Evolutionary conservation across 805 yeast genomes (phyloP).

Genomic region (Metschnikowia corniflorae): DNA sequence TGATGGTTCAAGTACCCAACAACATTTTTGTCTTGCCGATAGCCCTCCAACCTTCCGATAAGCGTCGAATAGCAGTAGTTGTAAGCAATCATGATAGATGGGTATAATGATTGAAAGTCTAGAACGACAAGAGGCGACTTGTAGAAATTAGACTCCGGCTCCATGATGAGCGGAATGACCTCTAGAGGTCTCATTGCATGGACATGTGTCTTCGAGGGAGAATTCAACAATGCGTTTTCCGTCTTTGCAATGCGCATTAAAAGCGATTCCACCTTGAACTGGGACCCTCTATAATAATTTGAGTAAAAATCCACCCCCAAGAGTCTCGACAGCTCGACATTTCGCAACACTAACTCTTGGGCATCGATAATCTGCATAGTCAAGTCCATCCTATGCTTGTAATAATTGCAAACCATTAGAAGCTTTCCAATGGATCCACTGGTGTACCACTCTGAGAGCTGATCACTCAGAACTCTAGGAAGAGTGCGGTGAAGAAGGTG

Average conservation of each 20-base stretch:
- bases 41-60: constrained; percentile 58
- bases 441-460: constrained; percentile 40
- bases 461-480: constrained; percentile 54
- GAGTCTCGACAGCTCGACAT: constrained; percentile 78
- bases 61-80: constrained; percentile 81
- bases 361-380: constrained; percentile 49
- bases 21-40: constrained; percentile 43
- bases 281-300: constrained; percentile 87
- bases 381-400: constrained; percentile 40
- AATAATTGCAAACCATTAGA: constrained; percentile 43
- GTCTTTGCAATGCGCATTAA: constrained; percentile 69
- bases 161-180: constrained; percentile 88
- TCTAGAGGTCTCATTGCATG: constrained; percentile 82
- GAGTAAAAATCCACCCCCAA: constrained; percentile 90
- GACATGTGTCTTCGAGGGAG: constrained; percentile 80
- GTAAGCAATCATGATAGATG: constrained; percentile 99
- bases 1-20: constrained; percentile 52
- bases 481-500: constrained; percentile 63
- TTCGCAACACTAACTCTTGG: constrained; percentile 65
- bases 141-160: constrained; percentile 80
- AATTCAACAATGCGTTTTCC: constrained; percentile 66
- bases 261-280: constrained; percentile 87
- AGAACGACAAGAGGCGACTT: constrained; percentile 86
- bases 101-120: constrained; percentile 92
- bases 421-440: constrained; percentile 37